These are phyloP conservation scores for Amphicarpaea edgeworthii DNA, from an alignment of 306 rosid genomes.

Conservation along the genomic window DNA sequence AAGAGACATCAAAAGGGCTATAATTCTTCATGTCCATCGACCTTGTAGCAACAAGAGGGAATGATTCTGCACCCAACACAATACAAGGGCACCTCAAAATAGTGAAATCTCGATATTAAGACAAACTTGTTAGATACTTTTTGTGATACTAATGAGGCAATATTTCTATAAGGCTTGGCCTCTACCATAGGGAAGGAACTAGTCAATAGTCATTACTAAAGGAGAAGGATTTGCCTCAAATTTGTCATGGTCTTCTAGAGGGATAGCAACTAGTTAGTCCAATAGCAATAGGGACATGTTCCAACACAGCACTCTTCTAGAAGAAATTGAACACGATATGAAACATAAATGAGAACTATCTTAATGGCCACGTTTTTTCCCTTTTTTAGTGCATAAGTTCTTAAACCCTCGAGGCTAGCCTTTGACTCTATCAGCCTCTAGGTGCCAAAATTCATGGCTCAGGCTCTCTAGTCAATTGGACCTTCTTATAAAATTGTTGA, in stretches of 20 bases:
- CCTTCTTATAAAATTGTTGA: not conserved
- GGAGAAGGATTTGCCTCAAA: conserved; percentile 32
- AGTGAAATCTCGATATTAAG: conserved; percentile 25
- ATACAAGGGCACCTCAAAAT: not conserved
- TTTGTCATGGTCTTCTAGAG: conserved; percentile 55
- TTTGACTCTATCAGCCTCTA: conserved; percentile 15
- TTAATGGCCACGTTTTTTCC: not conserved
- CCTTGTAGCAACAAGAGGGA: not conserved
- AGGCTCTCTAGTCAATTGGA: conserved; percentile 25
- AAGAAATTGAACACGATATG: conserved; percentile 17
- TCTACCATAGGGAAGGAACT: conserved; percentile 25
- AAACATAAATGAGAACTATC: conserved; percentile 1
- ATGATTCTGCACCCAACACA: not conserved
- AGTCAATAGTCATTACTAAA: conserved; percentile 21
- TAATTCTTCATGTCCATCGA: conserved; percentile 44
- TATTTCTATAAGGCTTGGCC: conserved; percentile 33
- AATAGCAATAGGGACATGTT: conserved; percentile 5
- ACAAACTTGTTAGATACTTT: conserved; percentile 24
- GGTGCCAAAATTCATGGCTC: conserved; percentile 18
- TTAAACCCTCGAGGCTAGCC: not conserved
- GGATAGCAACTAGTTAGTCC: conserved; percentile 24
- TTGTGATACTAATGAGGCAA: conserved; percentile 35
- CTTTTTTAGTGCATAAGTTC: not conserved
- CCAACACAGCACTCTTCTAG: conserved; percentile 43
- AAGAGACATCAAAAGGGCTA: conserved; percentile 51